phyloP scores from a whole-genome alignment of 1,284 basidiomycete species.

The Nidula niveotomentosa region DNA sequence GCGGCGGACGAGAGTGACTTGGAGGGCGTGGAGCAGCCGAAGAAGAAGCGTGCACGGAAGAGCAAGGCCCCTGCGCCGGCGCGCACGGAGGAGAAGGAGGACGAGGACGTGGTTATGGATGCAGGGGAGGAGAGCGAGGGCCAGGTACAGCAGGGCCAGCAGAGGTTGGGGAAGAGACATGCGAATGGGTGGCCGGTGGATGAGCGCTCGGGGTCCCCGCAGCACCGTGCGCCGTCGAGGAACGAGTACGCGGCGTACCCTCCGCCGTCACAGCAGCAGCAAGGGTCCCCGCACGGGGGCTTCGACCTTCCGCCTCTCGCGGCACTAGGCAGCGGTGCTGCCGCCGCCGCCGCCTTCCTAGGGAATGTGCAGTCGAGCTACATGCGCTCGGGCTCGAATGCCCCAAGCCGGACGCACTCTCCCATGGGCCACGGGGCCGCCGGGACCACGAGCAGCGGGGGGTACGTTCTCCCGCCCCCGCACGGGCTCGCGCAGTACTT shows the following conservation, averaged over 20 bases:
- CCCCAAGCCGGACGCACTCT: conserved; percentile 70
- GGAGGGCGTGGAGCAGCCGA: conserved; percentile 47
- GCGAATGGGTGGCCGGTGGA: conserved; percentile 20
- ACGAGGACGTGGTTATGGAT: conserved; percentile 44
- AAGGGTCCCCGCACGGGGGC: conserved; percentile 36
- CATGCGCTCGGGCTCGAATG: conserved; percentile 55
- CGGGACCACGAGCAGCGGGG: conserved; percentile 9
- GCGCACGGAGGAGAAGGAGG: conserved; percentile 33
- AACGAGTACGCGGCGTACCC: conserved; percentile 11
- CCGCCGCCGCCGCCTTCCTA: conserved; percentile 22
- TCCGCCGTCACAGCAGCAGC: conserved; percentile 16
- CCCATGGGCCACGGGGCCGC: conserved; percentile 47
- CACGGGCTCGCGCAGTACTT: conserved; percentile 19
- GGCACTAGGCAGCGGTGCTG: conserved; percentile 27
- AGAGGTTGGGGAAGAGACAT: conserved; percentile 15
- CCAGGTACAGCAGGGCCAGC: conserved; percentile 17
- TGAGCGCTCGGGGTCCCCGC: conserved; percentile 23
- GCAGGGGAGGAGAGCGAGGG: conserved; percentile 39
- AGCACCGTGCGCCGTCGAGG: conserved; percentile 20
- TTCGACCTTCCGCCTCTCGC: conserved; percentile 62
- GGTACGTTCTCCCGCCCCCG: conserved; percentile 31
- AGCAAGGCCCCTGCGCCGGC: conserved; percentile 27
- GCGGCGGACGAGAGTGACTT: conserved; percentile 57
- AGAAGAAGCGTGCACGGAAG: conserved; percentile 52
- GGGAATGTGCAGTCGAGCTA: conserved; percentile 44